A percentile compares a stretch with the other conserved stretches of the same genome.
These are phyloP conservation scores for Penicillium glabrum DNA, from an alignment of 2,329 filamentous ascomycete genomes.

Conservation along the genomic window DNA sequence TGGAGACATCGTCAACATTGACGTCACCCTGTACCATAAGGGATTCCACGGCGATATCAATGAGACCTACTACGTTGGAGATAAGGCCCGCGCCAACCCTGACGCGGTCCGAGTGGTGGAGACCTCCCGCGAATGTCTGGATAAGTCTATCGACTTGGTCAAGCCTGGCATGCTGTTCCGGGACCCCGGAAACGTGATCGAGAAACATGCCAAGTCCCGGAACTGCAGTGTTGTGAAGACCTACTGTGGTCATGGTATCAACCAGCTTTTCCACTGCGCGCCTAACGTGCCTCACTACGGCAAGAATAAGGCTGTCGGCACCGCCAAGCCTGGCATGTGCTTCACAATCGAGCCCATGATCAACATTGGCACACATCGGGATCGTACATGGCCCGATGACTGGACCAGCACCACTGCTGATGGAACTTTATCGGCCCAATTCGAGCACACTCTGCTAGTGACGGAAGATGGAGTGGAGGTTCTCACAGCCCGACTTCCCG, in stretches of 20 bases:
- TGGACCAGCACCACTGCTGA: constrained; percentile 96
- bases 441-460: constrained; percentile 84
- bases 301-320: constrained; percentile 96
- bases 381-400: constrained; percentile 97
- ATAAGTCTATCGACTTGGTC: constrained; percentile 86
- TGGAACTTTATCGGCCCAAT: constrained; percentile 87
- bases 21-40: constrained; percentile 89
- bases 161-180: constrained; percentile 92
- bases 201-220: constrained; percentile 85
- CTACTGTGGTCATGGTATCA: constrained; percentile 95
- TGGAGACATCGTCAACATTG: constrained; percentile 96
- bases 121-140: constrained; percentile 81
- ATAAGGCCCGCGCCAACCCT: constrained; percentile 77
- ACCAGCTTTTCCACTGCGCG: constrained; percentile 87
- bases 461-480: constrained; percentile 81
- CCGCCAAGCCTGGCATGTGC: constrained; percentile 94
- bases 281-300: constrained; percentile 96
- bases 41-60: constrained; percentile 97
- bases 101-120: constrained; percentile 90
- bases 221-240: constrained; percentile 90
- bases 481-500: constrained; percentile 68
- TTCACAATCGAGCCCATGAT: constrained; percentile 99
- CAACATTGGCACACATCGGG: constrained; percentile 82
- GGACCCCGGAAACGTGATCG: constrained; percentile 91
- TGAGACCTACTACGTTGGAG: constrained; percentile 97